A percentile compares a stretch with the other conserved stretches of the same genome.
phyloP scores from a whole-genome alignment of 257 asterid species.

The Hygrophila difformis region DNA sequence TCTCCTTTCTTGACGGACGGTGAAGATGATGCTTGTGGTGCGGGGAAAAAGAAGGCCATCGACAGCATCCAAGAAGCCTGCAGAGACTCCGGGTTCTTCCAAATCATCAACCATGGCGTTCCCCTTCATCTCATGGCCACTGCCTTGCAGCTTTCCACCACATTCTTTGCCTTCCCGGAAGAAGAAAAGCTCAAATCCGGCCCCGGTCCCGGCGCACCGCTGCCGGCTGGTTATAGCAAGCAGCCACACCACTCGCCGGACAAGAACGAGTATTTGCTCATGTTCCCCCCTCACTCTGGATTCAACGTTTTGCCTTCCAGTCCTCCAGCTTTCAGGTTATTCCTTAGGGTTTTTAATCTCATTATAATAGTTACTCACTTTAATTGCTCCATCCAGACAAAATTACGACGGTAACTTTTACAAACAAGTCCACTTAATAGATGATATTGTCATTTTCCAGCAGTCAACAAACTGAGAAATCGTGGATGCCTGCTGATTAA shows the following conservation, averaged over 20 bases:
- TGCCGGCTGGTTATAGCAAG: conserved; percentile 52
- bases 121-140: conserved; percentile 23
- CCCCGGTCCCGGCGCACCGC: conserved; percentile 26
- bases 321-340: conserved; percentile 31
- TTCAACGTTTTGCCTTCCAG: conserved; percentile 21
- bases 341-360: no score
- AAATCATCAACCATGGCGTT: conserved; percentile 30
- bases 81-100: conserved; percentile 36
- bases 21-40: conserved; percentile 27
- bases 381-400: no score
- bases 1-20: conserved; percentile 32
- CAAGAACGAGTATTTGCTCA: conserved; percentile 41
- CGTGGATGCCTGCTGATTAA: no score
- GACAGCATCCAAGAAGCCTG: conserved; percentile 29
- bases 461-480: no score
- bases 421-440: no score
- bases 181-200: conserved; percentile 36
- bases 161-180: conserved; percentile 29
- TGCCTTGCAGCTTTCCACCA: conserved; percentile 26
- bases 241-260: conserved; percentile 40
- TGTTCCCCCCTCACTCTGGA: conserved; percentile 36
- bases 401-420: no score
- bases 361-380: no score
- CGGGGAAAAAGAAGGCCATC: conserved; percentile 26
- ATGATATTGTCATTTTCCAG: no score